Base-by-base conservation (phyloP, 1,284 basidiomycete genomes). In the Cutaneotrichosporon sp. region DNA sequence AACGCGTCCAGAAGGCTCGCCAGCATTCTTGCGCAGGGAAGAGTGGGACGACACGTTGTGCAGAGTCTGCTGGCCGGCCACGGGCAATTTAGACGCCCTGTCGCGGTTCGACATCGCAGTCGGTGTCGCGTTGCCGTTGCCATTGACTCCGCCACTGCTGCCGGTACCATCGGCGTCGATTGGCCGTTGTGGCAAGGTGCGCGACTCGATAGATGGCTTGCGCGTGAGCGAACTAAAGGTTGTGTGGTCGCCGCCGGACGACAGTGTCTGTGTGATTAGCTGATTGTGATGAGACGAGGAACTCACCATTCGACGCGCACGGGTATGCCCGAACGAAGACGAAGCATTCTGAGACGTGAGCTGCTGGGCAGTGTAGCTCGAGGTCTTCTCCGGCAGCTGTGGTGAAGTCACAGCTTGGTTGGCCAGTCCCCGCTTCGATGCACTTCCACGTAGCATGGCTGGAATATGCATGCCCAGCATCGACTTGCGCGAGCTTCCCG, bases 51-150 rank as follows among this genome's bases (percentile, higher is more conserved):
- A 42, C 4, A 65, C 64, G 29, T 81, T 82, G 47, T 82, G 84
- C 25, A 91, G 84, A 4, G 90, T 14, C 16, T 47, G 56, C 91
- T 6, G 91, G 90, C 2, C 90, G 92, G 88, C 86, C 54, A 94
- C 93, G 5, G 90, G 90, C 8, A 94, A 74, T 59, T 84, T 87
- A 52, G 49, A 49, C 16, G 31, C 31, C 49, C 57, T 79, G 14
- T 66, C 3, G 54, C 33, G 55, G 12, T 34, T 20, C 22, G 33
- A n/a, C 45, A 11, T 26, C 10, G 22, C 45, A 3, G 45, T 35
- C 1, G 32, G 33, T 3, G 45, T 46, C 7, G 32, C 45, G 16
- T 16, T 46, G 45, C 45, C 45, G 33, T 35, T 35, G 16, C 32
- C 45, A 17, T 35, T 35, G 4, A 25, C 33, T 12, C 32, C 8